A percentile compares a stretch with the other conserved stretches of the same genome.
These are phyloP conservation scores for Ambrosia hybrid DNA, from an alignment of 140 eudicot genomes.

Conservation along the genomic window DNA sequence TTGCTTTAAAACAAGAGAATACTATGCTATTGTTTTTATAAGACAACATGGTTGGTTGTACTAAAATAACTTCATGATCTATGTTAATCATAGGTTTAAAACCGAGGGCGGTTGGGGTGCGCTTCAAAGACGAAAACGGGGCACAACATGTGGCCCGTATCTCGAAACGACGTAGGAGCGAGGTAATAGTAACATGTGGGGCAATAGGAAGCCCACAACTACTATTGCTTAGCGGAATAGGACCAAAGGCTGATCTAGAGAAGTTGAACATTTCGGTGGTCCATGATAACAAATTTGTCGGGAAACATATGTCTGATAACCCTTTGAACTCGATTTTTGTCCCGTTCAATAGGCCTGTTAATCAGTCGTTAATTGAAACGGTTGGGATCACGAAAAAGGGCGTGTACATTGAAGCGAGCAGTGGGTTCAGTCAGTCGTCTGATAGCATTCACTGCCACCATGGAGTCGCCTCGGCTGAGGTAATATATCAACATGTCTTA, in stretches of 20 bases:
- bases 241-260: conserved; percentile 77
- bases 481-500: not conserved
- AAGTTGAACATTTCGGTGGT: conserved; percentile 70
- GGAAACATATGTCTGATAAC: conserved; percentile 83
- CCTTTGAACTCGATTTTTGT: conserved; percentile 79
- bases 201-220: conserved; percentile 97
- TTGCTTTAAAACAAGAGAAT: not conserved
- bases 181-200: conserved; percentile 11
- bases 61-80: not conserved
- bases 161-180: no score
- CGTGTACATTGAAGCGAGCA: conserved; percentile 90
- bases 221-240: conserved; percentile 83
- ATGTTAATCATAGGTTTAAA: conserved; percentile 40
- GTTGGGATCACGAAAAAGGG: conserved; percentile 96
- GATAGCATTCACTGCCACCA: conserved; percentile 72
- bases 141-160: conserved; percentile 27
- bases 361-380: conserved; percentile 72
- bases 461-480: conserved; percentile 84
- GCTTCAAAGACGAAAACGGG: conserved; percentile 84
- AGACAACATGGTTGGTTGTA: not conserved
- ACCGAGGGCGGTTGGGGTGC: conserved; percentile 81
- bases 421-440: conserved; percentile 77
- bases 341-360: conserved; percentile 52
- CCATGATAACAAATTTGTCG: conserved; percentile 74
- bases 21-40: not conserved